phyloP scores from a whole-genome alignment of 257 asterid genomes.

The Forsythia suspensa region DNA sequence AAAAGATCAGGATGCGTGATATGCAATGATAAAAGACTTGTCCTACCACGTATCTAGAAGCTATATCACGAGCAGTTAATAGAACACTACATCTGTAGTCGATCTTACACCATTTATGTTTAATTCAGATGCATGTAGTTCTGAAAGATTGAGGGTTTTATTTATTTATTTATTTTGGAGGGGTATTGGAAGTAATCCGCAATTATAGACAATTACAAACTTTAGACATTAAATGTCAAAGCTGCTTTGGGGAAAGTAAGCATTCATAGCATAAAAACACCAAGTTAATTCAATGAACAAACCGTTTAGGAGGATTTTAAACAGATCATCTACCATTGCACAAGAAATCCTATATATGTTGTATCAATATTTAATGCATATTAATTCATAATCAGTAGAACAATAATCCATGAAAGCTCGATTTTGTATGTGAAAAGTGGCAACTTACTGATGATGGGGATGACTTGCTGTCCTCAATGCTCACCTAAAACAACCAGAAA shows the following conservation, averaged over 20 bases:
- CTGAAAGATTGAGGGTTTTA: not conserved
- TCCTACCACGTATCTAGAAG: not conserved
- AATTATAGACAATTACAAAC: not conserved
- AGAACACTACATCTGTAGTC: not conserved
- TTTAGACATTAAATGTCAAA: not conserved
- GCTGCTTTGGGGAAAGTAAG: not conserved
- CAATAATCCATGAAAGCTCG: not conserved
- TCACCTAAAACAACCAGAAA: constrained; percentile 23
- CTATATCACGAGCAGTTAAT: not conserved
- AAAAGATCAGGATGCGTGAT: not conserved
- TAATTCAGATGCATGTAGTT: not conserved
- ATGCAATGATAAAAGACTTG: not conserved
- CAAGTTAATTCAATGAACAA: no score
- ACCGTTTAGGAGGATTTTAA: no score
- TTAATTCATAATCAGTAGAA: not conserved
- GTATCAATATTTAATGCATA: constrained; percentile 14
- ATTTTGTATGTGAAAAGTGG: not conserved
- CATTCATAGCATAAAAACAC: not conserved
- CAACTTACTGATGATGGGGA: constrained; percentile 33
- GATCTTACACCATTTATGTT: not conserved
- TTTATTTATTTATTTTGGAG: not conserved
- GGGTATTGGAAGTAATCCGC: not conserved
- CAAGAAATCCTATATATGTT: not conserved
- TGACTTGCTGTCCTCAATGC: constrained; percentile 16
- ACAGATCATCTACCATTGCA: not conserved